Conservation (phyloP, 805 yeast genomes). For the Blastobotrys parvus region DNA sequence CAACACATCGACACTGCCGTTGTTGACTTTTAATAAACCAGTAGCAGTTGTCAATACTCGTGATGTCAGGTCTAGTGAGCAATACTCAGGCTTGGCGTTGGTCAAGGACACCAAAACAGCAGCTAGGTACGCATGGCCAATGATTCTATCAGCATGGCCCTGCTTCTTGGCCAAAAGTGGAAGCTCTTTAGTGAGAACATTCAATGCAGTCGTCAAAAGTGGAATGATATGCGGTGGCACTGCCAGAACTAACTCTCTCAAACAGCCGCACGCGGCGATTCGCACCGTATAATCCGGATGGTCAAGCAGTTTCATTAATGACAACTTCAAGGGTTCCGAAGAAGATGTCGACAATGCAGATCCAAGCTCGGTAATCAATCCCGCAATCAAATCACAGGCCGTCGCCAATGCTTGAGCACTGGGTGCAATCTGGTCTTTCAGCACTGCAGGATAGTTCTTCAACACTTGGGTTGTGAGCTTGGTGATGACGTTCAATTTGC, state of each 20-base stretch:
- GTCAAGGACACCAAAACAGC: slow-evolving; percentile 23
- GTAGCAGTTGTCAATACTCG: slow-evolving; percentile 38
- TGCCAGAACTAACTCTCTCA: slow-evolving; percentile 10
- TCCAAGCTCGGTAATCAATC: slow-evolving; percentile 21
- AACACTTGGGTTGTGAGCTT: slow-evolving; percentile 17
- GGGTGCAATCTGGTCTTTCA: slow-evolving; percentile 18
- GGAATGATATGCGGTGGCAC: slow-evolving; percentile 21
- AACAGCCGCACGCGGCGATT: slow-evolving; percentile 10
- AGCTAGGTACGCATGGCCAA: slow-evolving; percentile 25
- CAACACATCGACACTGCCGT: slow-evolving; percentile 24
- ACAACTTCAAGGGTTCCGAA: slow-evolving; percentile 8
- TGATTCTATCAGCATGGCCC: slow-evolving; percentile 10
- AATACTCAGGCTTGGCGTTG: slow-evolving; percentile 27
- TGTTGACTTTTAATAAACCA: slow-evolving; percentile 32
- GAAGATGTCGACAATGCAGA: slow-evolving; percentile 21
- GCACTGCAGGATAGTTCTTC: slow-evolving; percentile 18
- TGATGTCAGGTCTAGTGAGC: slow-evolving; percentile 38
- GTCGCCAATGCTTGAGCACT: slow-evolving; percentile 17
- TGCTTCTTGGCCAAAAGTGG: slow-evolving; percentile 14
- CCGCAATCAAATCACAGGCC: slow-evolving; percentile 17
- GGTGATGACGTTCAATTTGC: slow-evolving; percentile 20
- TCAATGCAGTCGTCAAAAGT: slow-evolving; percentile 15
- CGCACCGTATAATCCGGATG: slow-evolving; percentile 15
- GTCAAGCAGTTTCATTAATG: slow-evolving; percentile 9
- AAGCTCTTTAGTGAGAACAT: slow-evolving; percentile 18